Evolutionary conservation across 2,329 filamentous ascomycete species (phyloP).

Genomic region (Pseudogymnoascus sp.): DNA sequence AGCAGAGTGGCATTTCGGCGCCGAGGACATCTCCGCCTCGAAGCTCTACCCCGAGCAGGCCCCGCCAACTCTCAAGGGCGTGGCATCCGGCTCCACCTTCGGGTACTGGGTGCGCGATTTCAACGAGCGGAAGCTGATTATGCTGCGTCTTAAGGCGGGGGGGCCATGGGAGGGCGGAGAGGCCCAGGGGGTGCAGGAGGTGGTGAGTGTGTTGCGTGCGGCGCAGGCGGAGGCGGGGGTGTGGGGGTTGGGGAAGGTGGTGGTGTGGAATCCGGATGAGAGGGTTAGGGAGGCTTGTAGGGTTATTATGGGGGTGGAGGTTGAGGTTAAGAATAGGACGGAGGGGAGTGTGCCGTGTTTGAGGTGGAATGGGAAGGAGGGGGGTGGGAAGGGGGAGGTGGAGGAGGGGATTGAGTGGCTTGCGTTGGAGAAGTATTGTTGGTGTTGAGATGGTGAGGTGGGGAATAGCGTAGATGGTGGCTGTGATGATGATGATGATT

Average conservation of each 20-base stretch:
- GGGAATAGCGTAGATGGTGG: not conserved
- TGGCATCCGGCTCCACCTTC: not conserved
- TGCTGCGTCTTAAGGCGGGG: not conserved
- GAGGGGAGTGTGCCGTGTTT: not conserved
- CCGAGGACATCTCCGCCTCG: not conserved
- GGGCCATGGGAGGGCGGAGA: not conserved
- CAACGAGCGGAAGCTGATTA: not conserved
- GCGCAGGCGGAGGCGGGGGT: constrained; percentile 29
- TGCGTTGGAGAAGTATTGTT: not conserved
- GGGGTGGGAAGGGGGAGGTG: not conserved
- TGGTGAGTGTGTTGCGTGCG: constrained; percentile 27
- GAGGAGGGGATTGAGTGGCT: not conserved
- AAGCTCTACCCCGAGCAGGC: constrained; percentile 15
- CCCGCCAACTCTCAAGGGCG: constrained; percentile 22
- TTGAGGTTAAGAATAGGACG: not conserved
- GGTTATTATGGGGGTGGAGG: constrained; percentile 5
- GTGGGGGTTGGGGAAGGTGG: constrained; percentile 29
- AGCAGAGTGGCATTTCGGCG: constrained; percentile 18
- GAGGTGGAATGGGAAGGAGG: not conserved
- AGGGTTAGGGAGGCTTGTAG: constrained; percentile 25
- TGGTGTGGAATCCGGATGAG: constrained; percentile 32
- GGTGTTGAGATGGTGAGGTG: not conserved
- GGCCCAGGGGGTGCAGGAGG: constrained; percentile 16
- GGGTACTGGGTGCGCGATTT: not conserved
- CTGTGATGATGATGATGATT: not conserved